These are phyloP conservation scores for Colletotrichum agaves DNA, from an alignment of 2,329 filamentous ascomycete genomes.

Conservation along the genomic window DNA sequence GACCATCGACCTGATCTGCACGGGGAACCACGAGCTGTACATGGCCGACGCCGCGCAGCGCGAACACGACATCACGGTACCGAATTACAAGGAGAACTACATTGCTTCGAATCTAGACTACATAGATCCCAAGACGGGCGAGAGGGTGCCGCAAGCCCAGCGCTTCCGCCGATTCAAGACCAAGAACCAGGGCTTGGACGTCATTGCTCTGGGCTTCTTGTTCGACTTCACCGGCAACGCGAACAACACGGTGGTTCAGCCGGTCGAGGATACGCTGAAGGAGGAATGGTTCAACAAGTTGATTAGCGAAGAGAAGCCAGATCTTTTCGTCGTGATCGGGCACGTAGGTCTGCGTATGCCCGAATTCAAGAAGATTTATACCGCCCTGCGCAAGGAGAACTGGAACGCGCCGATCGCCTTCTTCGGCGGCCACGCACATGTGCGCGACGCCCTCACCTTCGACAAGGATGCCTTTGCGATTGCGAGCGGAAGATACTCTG, in stretches of 20 bases:
- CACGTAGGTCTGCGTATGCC: constrained; percentile 85
- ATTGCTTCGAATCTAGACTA: constrained; percentile 95
- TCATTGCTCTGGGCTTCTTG: constrained; percentile 92
- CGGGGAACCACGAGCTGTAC: constrained; percentile 97
- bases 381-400: constrained; percentile 78
- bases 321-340: constrained; percentile 87
- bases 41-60: constrained; percentile 78
- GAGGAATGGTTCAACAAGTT: constrained; percentile 91
- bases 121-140: constrained; percentile 75
- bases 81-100: constrained; percentile 83
- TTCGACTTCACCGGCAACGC: constrained; percentile 93
- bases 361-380: constrained; percentile 82
- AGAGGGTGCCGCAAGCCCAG: constrained; percentile 79
- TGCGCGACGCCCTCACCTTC: constrained; percentile 84
- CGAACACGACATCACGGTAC: constrained; percentile 84
- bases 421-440: constrained; percentile 91
- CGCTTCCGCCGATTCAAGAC: constrained; percentile 92
- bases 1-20: constrained; percentile 83
- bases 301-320: constrained; percentile 84
- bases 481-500: constrained; percentile 91
- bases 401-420: constrained; percentile 89
- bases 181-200: constrained; percentile 84
- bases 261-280: constrained; percentile 81
- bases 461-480: constrained; percentile 83
- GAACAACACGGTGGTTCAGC: constrained; percentile 88